Conservation (phyloP, 345 rosid genomes). For the Euphorbia tirucalli region DNA sequence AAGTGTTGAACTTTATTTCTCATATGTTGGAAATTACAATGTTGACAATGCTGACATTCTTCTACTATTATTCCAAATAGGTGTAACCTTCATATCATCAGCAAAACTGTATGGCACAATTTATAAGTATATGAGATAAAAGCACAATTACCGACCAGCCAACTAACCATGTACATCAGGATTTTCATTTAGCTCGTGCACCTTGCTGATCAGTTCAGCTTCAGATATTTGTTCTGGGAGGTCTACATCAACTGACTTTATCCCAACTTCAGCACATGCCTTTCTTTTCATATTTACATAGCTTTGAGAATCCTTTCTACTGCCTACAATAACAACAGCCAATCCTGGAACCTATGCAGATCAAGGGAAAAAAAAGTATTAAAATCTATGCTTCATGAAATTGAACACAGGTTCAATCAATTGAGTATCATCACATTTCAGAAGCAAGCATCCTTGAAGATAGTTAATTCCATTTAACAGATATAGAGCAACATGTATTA, state of each 20-base stretch:
- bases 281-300: constrained; percentile 90
- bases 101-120: background rate
- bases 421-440: background rate
- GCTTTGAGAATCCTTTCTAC: constrained; percentile 80
- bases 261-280: constrained; percentile 91
- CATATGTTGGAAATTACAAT: background rate
- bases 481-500: background rate
- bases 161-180: constrained; percentile 75
- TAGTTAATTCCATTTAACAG: background rate
- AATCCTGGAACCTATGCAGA: constrained; percentile 76
- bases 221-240: constrained; percentile 75
- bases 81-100: background rate
- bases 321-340: constrained; percentile 84
- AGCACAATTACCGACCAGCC: background rate
- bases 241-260: constrained; percentile 67
- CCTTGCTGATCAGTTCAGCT: constrained; percentile 70
- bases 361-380: background rate
- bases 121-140: background rate
- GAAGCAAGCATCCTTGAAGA: background rate
- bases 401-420: background rate
- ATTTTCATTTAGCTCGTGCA: constrained; percentile 73
- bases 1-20: background rate
- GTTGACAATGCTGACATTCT: background rate
- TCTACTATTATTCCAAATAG: background rate
- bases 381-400: background rate